Evolutionary conservation across 345 rosid species (phyloP), one percentile per base, ranked within the genome.

Genomic region (Pistacia integerrima): DNA sequence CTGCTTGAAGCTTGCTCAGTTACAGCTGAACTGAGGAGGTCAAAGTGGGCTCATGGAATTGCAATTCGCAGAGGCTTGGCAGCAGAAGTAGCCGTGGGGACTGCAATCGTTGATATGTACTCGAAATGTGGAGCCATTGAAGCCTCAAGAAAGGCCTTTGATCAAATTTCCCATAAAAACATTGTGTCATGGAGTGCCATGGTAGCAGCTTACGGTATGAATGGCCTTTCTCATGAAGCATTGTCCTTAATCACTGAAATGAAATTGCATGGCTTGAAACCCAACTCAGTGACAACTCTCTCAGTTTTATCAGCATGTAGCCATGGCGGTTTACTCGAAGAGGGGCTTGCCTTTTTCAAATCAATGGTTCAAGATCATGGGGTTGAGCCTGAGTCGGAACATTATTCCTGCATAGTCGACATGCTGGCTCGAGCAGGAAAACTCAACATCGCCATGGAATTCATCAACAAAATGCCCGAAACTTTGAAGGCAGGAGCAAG

Each of bases 341-440:
- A 90, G 74, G 98, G 94, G 78, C 82, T 93, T 52, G 59, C 80
- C 52, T 57, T 91, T 71, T 86, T 93, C 75, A 78, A 82, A 78
- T 88, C 92, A 69, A 88, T 93, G 93, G 69, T 81, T 60, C 73
- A 76, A 35, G 86, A 83, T 8, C 71, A 80, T 1, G 80, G 79
- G 36, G 55, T 82, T 68, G 74, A 69, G 36, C 94, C 85, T 11
- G 81, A 65, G 2, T 64, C 78, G 64, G 91, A 90, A 54, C 98
- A 93, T 70, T 93, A 86, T 79, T 86, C 97, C 0, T 89, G 97
- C 67, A 49, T 87, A 46, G 86, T 88, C 0, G 93, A 91, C 89
- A 86, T 93, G 93, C 82, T 93, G 52, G 73, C 88, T 69, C 88
- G 97, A 59, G 89, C 90, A 14, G 98, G 98, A 77, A 82, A 80